Conservation (phyloP, 768 basidiomycete genomes). For the Collybia mongolica region DNA sequence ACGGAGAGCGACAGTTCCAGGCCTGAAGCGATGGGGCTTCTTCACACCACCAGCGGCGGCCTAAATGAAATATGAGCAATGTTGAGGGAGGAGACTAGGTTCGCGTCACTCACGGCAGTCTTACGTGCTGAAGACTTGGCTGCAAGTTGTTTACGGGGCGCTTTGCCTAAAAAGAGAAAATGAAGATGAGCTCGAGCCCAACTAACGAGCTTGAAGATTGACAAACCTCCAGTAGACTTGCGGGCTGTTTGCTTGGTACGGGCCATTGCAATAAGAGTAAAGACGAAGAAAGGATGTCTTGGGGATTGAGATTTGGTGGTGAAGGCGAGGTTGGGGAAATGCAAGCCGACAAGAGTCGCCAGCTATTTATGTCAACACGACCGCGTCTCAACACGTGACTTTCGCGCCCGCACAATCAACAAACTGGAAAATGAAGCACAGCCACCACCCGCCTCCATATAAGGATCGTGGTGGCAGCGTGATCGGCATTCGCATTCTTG, state of each 20-base stretch:
- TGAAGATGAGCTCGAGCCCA: conserved; percentile 42
- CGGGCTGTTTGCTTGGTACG: conserved; percentile 86
- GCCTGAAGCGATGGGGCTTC: conserved; percentile 82
- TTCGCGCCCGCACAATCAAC: conserved; percentile 30
- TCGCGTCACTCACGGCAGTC: conserved; percentile 44
- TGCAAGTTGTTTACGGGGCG: conserved; percentile 72
- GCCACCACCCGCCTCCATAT: conserved; percentile 43
- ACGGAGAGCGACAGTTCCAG: conserved; percentile 19
- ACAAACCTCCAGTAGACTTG: conserved; percentile 79
- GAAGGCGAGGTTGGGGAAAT: conserved; percentile 6
- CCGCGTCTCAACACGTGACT: conserved; percentile 38
- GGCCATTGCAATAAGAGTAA: conserved; percentile 49
- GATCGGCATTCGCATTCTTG: conserved; percentile 7
- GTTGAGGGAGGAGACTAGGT: background rate
- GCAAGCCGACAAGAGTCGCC: background rate
- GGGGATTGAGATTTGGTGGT: conserved; percentile 5
- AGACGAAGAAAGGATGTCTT: conserved; percentile 11
- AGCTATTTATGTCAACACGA: conserved; percentile 25
- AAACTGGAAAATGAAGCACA: conserved; percentile 48
- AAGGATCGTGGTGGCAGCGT: conserved; percentile 22
- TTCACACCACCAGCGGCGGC: conserved; percentile 82
- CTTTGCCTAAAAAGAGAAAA: conserved; percentile 39
- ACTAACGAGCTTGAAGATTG: conserved; percentile 19
- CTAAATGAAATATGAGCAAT: conserved; percentile 17
- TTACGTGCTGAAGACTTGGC: conserved; percentile 64